Base-by-base conservation (phyloP, 2,329 filamentous ascomycete genomes). In the Exophiala mesophila region DNA sequence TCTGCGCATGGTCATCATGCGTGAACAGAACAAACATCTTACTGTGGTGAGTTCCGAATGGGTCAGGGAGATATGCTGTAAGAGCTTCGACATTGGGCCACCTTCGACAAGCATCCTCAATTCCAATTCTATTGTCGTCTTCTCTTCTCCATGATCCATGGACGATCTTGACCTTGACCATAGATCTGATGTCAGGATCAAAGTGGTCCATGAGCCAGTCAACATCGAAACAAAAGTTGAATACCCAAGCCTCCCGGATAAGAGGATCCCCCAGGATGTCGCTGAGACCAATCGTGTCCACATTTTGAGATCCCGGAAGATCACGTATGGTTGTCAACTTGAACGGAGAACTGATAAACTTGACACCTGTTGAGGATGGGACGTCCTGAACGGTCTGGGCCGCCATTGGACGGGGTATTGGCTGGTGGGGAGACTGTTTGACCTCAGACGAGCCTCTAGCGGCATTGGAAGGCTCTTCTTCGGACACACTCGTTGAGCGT, bases 11-110 rank as follows among this genome's bases (percentile, higher is more conserved):
- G 49, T 83, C 79, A 58, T 94, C 87, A 59, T 85, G 80, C 4
- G 85, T 76, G 48, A 94, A 71, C 3, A 94, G 63, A n/a, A 94
- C 69, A 63, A 94, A 77, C 85, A 94, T 92, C 63, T 94, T 92
- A 9, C 84, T 74, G 57, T 82, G 88, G 62, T 95, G 88, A 0
- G 88, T 95, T 2, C 88, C 88, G 58, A 88, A 94, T 51, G 82
- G 78, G 58, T 90, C 85, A 0, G 87, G 84, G 75, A 94, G 83
- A 46, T 80, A 87, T 0, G 88, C 87, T 12, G 76, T 70, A 47
- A 88, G 80, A 1, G 88, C 71, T 16, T 78, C 70, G 16, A 92
- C 75, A 58, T 92, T 90, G 2, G 70, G 58, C 57, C 83, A 80
- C 10, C 70, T 69, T 10, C 70, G 60, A 36, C 81, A 81, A 54